Percentiles rank a stretch among this genome's conserved stretches.
phyloP scores from a whole-genome alignment of 1,139 yeast genomes.

The Sugiyamaella xylanicola region DNA sequence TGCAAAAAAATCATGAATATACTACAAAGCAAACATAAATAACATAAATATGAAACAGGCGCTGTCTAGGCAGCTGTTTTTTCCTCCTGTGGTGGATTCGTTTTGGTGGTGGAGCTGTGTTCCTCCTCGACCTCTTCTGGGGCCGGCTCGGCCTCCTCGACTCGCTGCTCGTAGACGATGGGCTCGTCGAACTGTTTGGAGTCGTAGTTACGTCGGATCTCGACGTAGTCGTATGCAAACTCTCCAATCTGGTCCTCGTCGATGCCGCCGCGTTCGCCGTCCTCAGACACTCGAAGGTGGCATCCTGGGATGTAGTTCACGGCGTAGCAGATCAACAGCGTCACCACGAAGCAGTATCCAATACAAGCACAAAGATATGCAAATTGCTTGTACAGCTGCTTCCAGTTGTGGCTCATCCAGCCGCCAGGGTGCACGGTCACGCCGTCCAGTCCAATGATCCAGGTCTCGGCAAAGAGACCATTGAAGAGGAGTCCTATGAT shows the following conservation, averaged over 20 bases:
- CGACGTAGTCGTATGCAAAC: slow-evolving; percentile 97
- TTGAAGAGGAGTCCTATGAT: slow-evolving; percentile 84
- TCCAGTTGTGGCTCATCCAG: slow-evolving; percentile 88
- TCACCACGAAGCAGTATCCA: slow-evolving; percentile 77
- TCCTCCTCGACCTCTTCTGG: slow-evolving; percentile 4
- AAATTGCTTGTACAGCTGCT: slow-evolving; percentile 85
- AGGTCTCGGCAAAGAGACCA: slow-evolving; percentile 82
- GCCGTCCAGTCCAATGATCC: slow-evolving; percentile 84
- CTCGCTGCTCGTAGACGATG: slow-evolving; percentile 8
- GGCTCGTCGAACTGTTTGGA: slow-evolving; percentile 15
- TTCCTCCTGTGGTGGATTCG: background rate
- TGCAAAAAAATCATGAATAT: background rate
- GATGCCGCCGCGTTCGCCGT: slow-evolving; percentile 84
- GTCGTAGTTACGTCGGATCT: slow-evolving; percentile 83
- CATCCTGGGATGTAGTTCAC: slow-evolving; percentile 82
- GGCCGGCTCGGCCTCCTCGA: slow-evolving; percentile 10
- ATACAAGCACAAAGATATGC: slow-evolving; percentile 76
- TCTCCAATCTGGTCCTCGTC: slow-evolving; percentile 98
- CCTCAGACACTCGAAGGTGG: slow-evolving; percentile 75
- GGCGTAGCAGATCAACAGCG: slow-evolving; percentile 72
- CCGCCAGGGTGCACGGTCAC: slow-evolving; percentile 84
- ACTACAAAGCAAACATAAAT: slow-evolving; percentile 14
- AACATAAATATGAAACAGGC: slow-evolving; percentile 9
- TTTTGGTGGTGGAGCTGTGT: slow-evolving; percentile 11
- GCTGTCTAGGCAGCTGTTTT: background rate